Percentiles rank a stretch among this genome's conserved stretches.
Conservation (phyloP, 371 early-diverging fungal species). For the Mucor mucedo region DNA sequence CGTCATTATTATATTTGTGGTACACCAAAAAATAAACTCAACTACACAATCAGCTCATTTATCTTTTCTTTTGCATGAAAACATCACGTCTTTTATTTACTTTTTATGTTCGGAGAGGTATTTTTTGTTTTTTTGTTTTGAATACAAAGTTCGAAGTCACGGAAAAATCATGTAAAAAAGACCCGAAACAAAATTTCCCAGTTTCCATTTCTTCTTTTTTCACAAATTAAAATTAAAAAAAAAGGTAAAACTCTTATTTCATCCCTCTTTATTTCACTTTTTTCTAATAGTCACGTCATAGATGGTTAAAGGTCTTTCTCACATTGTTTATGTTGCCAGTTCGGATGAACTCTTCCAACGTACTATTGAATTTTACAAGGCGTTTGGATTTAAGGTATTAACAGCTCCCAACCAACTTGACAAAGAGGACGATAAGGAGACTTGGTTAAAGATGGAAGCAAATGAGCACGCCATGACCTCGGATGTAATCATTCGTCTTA, state of each 20-base stretch:
- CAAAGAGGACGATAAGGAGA: conserved; percentile 17
- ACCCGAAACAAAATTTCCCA: too few species aligned
- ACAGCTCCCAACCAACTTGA: conserved; percentile 11
- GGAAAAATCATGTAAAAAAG: too few species aligned
- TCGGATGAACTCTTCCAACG: conserved; percentile 18
- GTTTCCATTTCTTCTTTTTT: too few species aligned
- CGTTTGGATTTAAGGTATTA: conserved; percentile 31
- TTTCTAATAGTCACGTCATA: background rate
- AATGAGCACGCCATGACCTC: conserved; percentile 29
- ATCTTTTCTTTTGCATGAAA: too few species aligned
- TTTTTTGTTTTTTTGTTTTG: too few species aligned
- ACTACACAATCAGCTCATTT: too few species aligned
- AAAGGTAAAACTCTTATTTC: too few species aligned
- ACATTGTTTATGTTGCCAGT: conserved; percentile 28
- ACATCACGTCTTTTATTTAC: too few species aligned
- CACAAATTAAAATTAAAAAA: too few species aligned
- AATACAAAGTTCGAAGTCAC: too few species aligned
- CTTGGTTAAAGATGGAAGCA: conserved; percentile 29
- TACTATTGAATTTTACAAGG: conserved; percentile 30
- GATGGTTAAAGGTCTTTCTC: conserved; percentile 38
- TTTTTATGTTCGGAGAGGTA: too few species aligned
- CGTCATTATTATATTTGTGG: background rate
- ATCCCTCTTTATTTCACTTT: too few species aligned
- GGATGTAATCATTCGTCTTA: conserved; percentile 26
- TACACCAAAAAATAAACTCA: background rate